Percentiles rank a stretch among this genome's conserved stretches.
Evolutionary conservation across 352 stramenopile species (phyloP).

Genomic region (Globisporangium heterothallicum): DNA sequence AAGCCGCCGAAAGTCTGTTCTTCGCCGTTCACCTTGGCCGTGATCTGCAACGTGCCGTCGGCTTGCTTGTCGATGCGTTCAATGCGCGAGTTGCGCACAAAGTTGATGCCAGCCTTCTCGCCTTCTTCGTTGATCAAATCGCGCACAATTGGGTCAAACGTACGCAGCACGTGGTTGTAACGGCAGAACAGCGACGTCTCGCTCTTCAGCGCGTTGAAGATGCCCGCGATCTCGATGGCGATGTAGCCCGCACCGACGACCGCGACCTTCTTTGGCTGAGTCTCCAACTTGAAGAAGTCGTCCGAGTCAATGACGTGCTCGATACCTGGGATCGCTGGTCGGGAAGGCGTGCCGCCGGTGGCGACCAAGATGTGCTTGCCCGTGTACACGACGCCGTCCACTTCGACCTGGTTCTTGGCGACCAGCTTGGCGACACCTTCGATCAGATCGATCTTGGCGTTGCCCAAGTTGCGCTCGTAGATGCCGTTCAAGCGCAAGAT

Average conservation of each 20-base stretch:
- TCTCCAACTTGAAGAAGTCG: slow-evolving; percentile 95
- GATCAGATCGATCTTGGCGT: slow-evolving; percentile 86
- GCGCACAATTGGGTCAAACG: slow-evolving; percentile 88
- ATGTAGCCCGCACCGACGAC: slow-evolving; percentile 97
- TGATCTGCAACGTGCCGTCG: slow-evolving; percentile 68
- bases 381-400: slow-evolving; percentile 68
- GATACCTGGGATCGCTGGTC: slow-evolving; percentile 81
- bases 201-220: slow-evolving; percentile 92
- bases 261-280: slow-evolving; percentile 86
- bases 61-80: slow-evolving; percentile 76
- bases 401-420: slow-evolving; percentile 71
- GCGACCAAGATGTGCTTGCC: slow-evolving; percentile 95
- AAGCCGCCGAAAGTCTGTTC: slow-evolving; percentile 41
- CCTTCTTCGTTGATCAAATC: slow-evolving; percentile 74
- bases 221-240: slow-evolving; percentile 93
- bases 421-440: slow-evolving; percentile 88
- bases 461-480: slow-evolving; percentile 92
- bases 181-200: slow-evolving; percentile 91
- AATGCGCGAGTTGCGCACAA: slow-evolving; percentile 42
- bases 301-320: slow-evolving; percentile 95
- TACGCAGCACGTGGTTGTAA: slow-evolving; percentile 77
- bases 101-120: slow-evolving; percentile 61
- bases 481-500: slow-evolving; percentile 95
- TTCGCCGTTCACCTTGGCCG: slow-evolving; percentile 50
- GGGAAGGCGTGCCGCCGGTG: slow-evolving; percentile 85